Evolutionary conservation across 2,329 filamentous ascomycete genomes (phyloP), one percentile per base, ranked within the genome.

Genomic region (Aspergillus nomiae): DNA sequence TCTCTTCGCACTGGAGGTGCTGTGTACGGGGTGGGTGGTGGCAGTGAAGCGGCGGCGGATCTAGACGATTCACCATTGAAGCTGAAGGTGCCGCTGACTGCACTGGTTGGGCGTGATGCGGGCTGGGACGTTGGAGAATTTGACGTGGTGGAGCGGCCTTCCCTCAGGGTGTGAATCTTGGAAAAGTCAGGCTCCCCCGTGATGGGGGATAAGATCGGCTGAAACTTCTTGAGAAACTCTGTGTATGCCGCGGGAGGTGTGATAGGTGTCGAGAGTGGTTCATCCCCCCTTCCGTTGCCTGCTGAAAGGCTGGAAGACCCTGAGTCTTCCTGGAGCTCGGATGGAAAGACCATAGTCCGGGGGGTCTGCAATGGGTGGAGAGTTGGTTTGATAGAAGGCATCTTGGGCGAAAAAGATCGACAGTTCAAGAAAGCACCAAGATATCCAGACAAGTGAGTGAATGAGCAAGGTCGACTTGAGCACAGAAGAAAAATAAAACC

Each of bases 161-260:
- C 51, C 21, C 34, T 36, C 28, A 55, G 34, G 14, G 34, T 55
- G 24, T 36, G 34, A 54, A 74, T 74, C 48, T 83, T 82, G 46
- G 78, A 74, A 66, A 86, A 85, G 70, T 84, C 84, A 63, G 82
- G 81, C 57, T 82, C 80, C 46, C 89, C 85, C 55, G 86, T 83
- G 54, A 86, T 80, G 10, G 91, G 91, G 74, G 89, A 87, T 63
- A 93, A 83, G 21, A 90, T 83, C 0, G 86, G 86, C 1, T 86
- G 90, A 80, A 96, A 88, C 64, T 89, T 89, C 80, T 93, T 94
- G 66, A 98, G 88, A 75, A 97, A 98, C 74, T 98, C 93, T 69
- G 92, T 90, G 76, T 98, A 98, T 62, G 94, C 94, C 26, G 87
- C 84, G 3, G 94, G 94, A 58, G 94, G 94, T 58, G 91, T 96